Evolutionary conservation across 2,329 filamentous ascomycete species (phyloP).

Genomic region (Ophiostoma pallidulum): DNA sequence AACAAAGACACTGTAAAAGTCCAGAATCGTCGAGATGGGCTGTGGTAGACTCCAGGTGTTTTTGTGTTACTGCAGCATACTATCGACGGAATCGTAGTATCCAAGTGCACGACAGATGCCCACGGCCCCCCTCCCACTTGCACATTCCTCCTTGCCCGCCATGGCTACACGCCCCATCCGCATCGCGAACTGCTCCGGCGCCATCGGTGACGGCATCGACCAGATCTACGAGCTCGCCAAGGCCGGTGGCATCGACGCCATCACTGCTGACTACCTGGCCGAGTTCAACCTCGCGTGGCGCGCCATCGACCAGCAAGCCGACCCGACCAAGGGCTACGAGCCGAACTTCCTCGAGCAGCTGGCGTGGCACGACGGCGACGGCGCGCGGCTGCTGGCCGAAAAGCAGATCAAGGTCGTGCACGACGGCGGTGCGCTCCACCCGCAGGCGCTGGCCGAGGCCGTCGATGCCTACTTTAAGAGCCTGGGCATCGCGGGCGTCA

Average conservation of each 20-base stretch:
- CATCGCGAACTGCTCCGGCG: constrained; percentile 29
- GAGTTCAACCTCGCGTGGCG: constrained; percentile 25
- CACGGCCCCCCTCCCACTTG: too few species aligned
- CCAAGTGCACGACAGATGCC: too few species aligned
- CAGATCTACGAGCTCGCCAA: constrained; percentile 27
- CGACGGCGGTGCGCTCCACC: constrained; percentile 42
- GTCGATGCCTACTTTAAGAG: constrained; percentile 5
- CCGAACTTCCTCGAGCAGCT: constrained; percentile 24
- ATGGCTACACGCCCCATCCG: constrained; percentile 22
- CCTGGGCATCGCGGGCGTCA: constrained; percentile 20
- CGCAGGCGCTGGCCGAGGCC: constrained; percentile 33
- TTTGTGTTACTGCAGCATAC: too few species aligned
- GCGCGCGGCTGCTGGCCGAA: constrained; percentile 19
- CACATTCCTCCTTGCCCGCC: too few species aligned
- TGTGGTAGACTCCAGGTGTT: too few species aligned
- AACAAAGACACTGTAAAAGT: too few species aligned
- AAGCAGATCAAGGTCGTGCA: constrained; percentile 39
- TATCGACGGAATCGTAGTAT: too few species aligned
- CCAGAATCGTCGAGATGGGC: too few species aligned
- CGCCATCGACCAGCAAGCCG: constrained; percentile 22
- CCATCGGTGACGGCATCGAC: constrained; percentile 27
- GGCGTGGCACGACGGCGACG: constrained; percentile 14
- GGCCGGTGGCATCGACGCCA: constrained; percentile 18
- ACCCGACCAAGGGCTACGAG: constrained; percentile 23
- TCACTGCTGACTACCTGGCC: constrained; percentile 21